Evolutionary conservation across 257 asterid species (phyloP), one percentile per base, ranked within the genome.

Genomic region (Primulina huaijiensis): DNA sequence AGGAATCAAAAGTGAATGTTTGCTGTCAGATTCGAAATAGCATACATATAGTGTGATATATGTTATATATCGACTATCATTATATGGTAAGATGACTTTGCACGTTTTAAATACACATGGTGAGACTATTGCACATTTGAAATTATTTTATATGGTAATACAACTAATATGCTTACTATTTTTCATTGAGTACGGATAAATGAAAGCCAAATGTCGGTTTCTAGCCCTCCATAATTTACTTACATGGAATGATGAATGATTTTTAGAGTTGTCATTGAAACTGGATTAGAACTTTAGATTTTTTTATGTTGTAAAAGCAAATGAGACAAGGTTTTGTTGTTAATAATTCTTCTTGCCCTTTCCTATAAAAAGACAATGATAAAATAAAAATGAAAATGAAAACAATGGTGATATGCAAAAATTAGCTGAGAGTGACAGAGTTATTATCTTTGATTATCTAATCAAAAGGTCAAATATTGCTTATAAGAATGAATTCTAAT

Each of bases 61-160:
- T 70, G 69, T 34, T 40, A 60, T 25, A 27, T 1, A 27, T 27
- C 30, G 34, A 31, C 46, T 40, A 34, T 53, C 68, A 4, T 17
- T 62, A 55, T 60, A 23, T 60, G 66, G 62, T 62, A 62, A 64
- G 34, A 63, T 21, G 31, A 62, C 38, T 34, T 2, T 27, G 16
- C 38, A 37, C 56, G 17, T 20, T 65, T 50, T 50, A 43, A 43
- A 43, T 43, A 50, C 16, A 16, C 21, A 50, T 17, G 57, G 52
- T 25, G 58, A 10, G 23, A 57, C 5, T 38, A 14, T 6, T 50
- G 57, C 5, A 16, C 55, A 2, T 14, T 14, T 43, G 4, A 38
- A 38, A 38, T 38, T 38, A 10, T 43, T 43, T 12, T 10, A 16
- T 17, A 50, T 50, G 57, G 21, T 50, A 50, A 50, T 16, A 17